Conservation (phyloP, 768 basidiomycete species). For the Amanita muscaria region DNA sequence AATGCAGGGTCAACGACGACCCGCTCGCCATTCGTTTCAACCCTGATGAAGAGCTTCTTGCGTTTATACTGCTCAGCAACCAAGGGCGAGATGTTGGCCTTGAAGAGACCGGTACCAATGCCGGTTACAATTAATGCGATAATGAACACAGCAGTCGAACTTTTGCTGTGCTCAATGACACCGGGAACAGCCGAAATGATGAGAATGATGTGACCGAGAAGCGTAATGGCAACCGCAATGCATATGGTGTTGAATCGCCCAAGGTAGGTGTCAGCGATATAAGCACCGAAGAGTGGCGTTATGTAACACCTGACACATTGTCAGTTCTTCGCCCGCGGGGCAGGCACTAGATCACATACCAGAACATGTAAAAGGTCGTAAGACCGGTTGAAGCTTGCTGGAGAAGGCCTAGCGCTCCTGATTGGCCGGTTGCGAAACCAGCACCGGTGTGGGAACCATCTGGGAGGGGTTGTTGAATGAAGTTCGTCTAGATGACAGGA, state of each 20-base stretch:
- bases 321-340: slow-evolving; percentile 1
- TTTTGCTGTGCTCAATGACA: slow-evolving; percentile 41
- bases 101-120: slow-evolving; percentile 56
- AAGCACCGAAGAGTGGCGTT: slow-evolving; percentile 61
- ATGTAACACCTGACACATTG: slow-evolving; percentile 44
- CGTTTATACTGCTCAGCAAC: slow-evolving; percentile 68
- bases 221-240: slow-evolving; percentile 46
- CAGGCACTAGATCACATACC: slow-evolving; percentile 29
- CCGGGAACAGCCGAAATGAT: slow-evolving; percentile 59
- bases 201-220: slow-evolving; percentile 60
- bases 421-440: slow-evolving; percentile 40
- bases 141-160: slow-evolving; percentile 43
- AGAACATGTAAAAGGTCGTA: slow-evolving; percentile 64
- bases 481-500: slow-evolving; percentile 46
- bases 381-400: slow-evolving; percentile 69
- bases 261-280: slow-evolving; percentile 62
- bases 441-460: slow-evolving; percentile 58
- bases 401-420: slow-evolving; percentile 59
- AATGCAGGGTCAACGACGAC: slow-evolving; percentile 68
- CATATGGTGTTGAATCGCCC: slow-evolving; percentile 72
- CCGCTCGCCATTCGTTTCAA: slow-evolving; percentile 47
- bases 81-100: slow-evolving; percentile 69
- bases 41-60: slow-evolving; percentile 42
- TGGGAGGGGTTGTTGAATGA: slow-evolving; percentile 66
- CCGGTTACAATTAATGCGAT: slow-evolving; percentile 58